Base-by-base conservation (phyloP, 202 grass and related monocot genomes). In the Zizania palustris region DNA sequence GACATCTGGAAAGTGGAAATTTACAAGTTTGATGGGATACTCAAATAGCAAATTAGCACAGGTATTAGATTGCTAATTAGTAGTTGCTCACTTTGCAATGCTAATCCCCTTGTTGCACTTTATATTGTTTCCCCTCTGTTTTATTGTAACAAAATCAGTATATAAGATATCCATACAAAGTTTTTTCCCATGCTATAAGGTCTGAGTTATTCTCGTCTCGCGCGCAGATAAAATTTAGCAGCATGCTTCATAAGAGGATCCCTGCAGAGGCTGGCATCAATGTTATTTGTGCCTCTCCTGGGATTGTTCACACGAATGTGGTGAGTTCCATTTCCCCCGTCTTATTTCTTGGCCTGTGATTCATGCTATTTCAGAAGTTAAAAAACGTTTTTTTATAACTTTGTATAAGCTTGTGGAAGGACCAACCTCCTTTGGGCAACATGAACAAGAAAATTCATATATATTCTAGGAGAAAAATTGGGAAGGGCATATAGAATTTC, bases 11-110 rank as follows among this genome's bases (percentile, higher is more conserved):
- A 92, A 88, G 65, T 68, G 38, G 20, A 99, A 91, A 86, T 99
- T 87, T 66, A 83, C 19, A 88, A 93, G 96, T 82, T 78, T 85
- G 78, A 58, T 87, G 78, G 96, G 75, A 83, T 99, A 99, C 62
- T 79, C 96, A 80, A 99, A 90, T 77, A 96, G 96, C 89, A 99
- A 99, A 67, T 83, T 99, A 74, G 96, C 96, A n/a, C 96, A 99
- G 96, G 96, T 99, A 90, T 18, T 16, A 39, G n/a, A 58, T 56
- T 56, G n/a, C 11, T 71, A 63, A 16, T 19, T 15, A n/a, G 39
- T 11, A 40, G 22, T n/a, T 55, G 6, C 22, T 55, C 7, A 39
- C 21, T 75, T 37, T 75, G 36, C 56, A 61, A 69, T 14, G 53
- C 5, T 54, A 55, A 6, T 28, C 42, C 60, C 5, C 21, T 12